These are phyloP conservation scores for Colletotrichum tropicicola DNA, from an alignment of 2,329 filamentous ascomycete genomes.

Conservation along the genomic window DNA sequence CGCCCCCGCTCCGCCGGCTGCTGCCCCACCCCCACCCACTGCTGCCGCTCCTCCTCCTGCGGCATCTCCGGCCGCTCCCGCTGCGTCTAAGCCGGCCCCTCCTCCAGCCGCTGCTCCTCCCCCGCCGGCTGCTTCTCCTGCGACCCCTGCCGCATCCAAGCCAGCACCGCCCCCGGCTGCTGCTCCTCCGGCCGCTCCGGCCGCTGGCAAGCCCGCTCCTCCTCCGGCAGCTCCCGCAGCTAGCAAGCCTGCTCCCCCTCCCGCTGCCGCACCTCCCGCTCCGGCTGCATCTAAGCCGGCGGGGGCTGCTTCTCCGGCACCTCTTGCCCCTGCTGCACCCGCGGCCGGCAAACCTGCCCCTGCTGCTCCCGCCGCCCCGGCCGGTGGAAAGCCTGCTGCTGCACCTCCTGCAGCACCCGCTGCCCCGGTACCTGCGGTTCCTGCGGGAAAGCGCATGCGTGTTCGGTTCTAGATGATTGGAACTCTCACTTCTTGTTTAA, in stretches of 20 bases:
- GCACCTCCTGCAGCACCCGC: background rate
- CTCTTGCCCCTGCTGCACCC: background rate
- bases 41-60: background rate
- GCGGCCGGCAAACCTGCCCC: background rate
- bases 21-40: background rate
- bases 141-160: background rate
- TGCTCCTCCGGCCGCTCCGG: background rate
- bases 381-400: background rate
- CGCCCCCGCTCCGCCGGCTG: background rate
- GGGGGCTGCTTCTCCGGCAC: no score
- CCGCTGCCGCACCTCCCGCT: background rate
- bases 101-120: background rate
- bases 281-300: background rate
- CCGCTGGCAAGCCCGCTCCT: background rate
- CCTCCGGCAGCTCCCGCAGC: background rate
- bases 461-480: background rate
- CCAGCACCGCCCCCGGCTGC: background rate
- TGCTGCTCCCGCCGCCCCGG: background rate
- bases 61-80: background rate
- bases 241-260: conserved; percentile 8
- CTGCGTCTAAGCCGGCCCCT: background rate
- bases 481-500: background rate
- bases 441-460: background rate
- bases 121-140: conserved; percentile 4
- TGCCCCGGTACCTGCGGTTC: background rate